A percentile compares a stretch with the other conserved stretches of the same genome.
Conservation (phyloP, 2,329 filamentous ascomycete species). For the Ophiostoma montium region DNA sequence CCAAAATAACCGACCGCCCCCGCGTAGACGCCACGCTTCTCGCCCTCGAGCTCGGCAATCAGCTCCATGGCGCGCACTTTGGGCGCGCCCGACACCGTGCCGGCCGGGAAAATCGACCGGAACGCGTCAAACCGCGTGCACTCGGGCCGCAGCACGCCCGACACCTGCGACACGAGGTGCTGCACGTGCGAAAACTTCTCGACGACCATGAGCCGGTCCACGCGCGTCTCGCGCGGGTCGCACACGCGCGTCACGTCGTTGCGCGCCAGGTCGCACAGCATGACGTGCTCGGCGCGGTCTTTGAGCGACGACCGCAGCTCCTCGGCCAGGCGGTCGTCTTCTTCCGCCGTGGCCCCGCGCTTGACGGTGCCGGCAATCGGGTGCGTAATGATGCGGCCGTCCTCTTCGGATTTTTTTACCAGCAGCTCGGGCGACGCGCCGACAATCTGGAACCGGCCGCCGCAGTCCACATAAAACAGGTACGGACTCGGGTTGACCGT, state of each 20-base stretch:
- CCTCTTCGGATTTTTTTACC: slow-evolving; percentile 84
- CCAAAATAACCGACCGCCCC: slow-evolving; percentile 96
- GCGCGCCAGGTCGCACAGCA: slow-evolving; percentile 89
- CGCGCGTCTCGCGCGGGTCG: slow-evolving; percentile 75
- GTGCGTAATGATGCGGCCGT: slow-evolving; percentile 74
- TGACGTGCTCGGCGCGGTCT: slow-evolving; percentile 89
- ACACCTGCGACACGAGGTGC: slow-evolving; percentile 92
- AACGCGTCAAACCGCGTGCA: slow-evolving; percentile 93
- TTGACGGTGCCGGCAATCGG: slow-evolving; percentile 94
- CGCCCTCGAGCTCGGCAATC: slow-evolving; percentile 82
- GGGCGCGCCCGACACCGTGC: slow-evolving; percentile 87
- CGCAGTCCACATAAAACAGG: slow-evolving; percentile 88
- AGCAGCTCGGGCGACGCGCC: slow-evolving; percentile 90
- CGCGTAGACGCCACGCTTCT: slow-evolving; percentile 91
- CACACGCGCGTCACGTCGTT: slow-evolving; percentile 96
- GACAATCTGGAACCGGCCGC: slow-evolving; percentile 83
- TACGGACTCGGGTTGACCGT: slow-evolving; percentile 98
- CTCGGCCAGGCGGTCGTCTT: slow-evolving; percentile 66
- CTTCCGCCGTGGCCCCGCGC: slow-evolving; percentile 64
- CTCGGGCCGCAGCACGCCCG: slow-evolving; percentile 66
- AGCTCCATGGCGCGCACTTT: slow-evolving; percentile 96
- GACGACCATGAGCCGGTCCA: slow-evolving; percentile 88
- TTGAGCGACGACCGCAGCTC: slow-evolving; percentile 71
- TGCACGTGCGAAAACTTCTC: slow-evolving; percentile 95
- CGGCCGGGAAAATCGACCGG: slow-evolving; percentile 89